Evolutionary conservation across 2,329 filamentous ascomycete species (phyloP).

Genomic region (Colletotrichum cereale): DNA sequence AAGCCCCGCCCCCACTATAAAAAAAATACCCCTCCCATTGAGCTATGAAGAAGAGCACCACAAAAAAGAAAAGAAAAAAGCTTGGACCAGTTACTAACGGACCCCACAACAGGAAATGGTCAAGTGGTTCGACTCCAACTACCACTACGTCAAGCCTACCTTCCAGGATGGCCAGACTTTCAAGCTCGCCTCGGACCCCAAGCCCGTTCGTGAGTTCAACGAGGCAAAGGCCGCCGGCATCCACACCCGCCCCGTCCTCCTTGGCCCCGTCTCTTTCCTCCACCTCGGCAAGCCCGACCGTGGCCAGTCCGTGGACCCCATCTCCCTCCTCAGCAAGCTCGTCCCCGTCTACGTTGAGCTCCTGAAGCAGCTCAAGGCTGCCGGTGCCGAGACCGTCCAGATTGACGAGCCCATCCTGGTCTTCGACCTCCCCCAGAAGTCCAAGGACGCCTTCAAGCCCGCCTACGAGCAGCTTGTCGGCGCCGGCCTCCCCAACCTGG

Average conservation of each 20-base stretch:
- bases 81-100: slow-evolving; percentile 25
- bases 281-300: slow-evolving; percentile 98
- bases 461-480: slow-evolving; percentile 89
- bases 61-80: slow-evolving; percentile 47
- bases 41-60: slow-evolving; percentile 52
- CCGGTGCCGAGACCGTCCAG: slow-evolving; percentile 96
- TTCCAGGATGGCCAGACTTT: slow-evolving; percentile 97
- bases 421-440: slow-evolving; percentile 89
- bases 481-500: slow-evolving; percentile 86
- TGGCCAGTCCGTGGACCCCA: slow-evolving; percentile 91
- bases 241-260: slow-evolving; percentile 89
- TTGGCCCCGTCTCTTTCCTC: slow-evolving; percentile 98
- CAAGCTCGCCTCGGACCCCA: slow-evolving; percentile 87
- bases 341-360: slow-evolving; percentile 95
- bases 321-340: slow-evolving; percentile 92
- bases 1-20: slow-evolving; percentile 36
- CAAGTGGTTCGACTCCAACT: slow-evolving; percentile 99
- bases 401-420: slow-evolving; percentile 98
- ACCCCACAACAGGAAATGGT: slow-evolving; percentile 81
- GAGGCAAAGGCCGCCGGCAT: slow-evolving; percentile 99
- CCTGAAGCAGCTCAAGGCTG: slow-evolving; percentile 91
- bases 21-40: slow-evolving; percentile 2
- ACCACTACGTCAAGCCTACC: slow-evolving; percentile 99
- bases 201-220: slow-evolving; percentile 93
- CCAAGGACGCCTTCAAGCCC: slow-evolving; percentile 98